Evolutionary conservation across 345 rosid genomes (phyloP).

Genomic region (Cardamine chenopodiifolia): DNA sequence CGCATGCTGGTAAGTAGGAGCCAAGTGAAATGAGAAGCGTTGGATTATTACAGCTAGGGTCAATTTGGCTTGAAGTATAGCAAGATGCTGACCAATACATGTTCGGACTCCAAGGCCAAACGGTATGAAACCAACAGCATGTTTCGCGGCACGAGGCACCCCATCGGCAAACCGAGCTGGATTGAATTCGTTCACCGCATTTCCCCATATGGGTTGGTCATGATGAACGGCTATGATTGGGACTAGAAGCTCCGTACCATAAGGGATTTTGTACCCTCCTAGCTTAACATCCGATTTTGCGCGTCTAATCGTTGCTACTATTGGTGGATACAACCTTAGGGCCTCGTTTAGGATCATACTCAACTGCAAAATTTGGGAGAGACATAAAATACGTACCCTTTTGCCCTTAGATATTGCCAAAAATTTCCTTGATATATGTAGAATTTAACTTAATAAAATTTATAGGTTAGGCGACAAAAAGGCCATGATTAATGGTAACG

Average conservation of each 20-base stretch:
- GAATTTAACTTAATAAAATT: conserved; percentile 11
- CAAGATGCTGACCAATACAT: conserved; percentile 84
- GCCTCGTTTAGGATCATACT: conserved; percentile 69
- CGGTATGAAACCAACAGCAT: conserved; percentile 69
- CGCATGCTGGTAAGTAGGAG: conserved; percentile 75
- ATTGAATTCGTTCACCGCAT: conserved; percentile 73
- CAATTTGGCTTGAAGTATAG: conserved; percentile 74
- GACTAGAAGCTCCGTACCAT: conserved; percentile 64
- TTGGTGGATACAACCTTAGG: conserved; percentile 72
- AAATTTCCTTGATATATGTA: not conserved
- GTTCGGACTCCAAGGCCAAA: conserved; percentile 77
- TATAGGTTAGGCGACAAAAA: conserved; percentile 29
- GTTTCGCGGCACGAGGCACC: conserved; percentile 71
- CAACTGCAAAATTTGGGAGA: conserved; percentile 49
- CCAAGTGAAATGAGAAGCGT: conserved; percentile 62
- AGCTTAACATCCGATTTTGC: conserved; percentile 62
- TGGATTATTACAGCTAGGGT: conserved; percentile 65
- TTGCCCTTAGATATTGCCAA: conserved; percentile 15
- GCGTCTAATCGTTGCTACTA: conserved; percentile 69
- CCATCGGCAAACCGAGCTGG: conserved; percentile 75
- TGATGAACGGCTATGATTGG: conserved; percentile 83
- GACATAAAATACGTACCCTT: not conserved
- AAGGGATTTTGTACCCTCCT: conserved; percentile 78
- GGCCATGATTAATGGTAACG: conserved; percentile 30
- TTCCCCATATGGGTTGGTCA: conserved; percentile 76